Base-by-base conservation (phyloP, 768 basidiomycete genomes). In the Phlebiopsis flavidoalba region DNA sequence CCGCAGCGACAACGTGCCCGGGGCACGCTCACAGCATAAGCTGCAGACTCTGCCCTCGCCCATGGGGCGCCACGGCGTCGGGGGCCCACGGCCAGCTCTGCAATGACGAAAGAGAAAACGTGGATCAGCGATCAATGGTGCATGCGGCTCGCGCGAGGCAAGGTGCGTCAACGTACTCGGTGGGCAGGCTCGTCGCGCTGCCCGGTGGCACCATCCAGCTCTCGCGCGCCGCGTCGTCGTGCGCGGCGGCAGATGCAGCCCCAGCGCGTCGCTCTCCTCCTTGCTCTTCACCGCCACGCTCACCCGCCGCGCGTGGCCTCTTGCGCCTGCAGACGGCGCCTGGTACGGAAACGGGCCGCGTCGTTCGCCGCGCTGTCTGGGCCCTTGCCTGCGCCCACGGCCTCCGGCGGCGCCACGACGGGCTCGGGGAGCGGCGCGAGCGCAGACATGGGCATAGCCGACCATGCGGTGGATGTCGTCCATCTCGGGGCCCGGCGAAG, bases 261-360 rank as follows among this genome's bases (percentile, higher is more conserved):
- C 53, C 36, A 14, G 15, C 48, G 57, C 66, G 46, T 69, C 70
- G 7, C 62, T 37, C 40, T 69, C 66, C 45, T 69, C 69, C 61
- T 62, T 69, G 63, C 72, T 73, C 67, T 73, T 76, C 66, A 76
- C 59, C 46, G 68, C 61, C 60, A 78, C 72, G 59, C 74, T 79
- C 61, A 78, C 69, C 14, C 78, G 75, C 31, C 73, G 71, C 12
- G 74, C 72, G 45, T 79, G 77, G 5, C 78, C 77, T n/a, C 62
- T 69, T 60, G 73, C 71, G 46, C 66, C 59, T 55, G 67, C 69
- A 57, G 67, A 69, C 21, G 70, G 72, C 22, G 75, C 72, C 8
- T 64, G 65, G 63, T 75, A 75, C 12, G 77, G 69, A 53, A 71
- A 64, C 46, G 65, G 65, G n/a, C n/a, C n/a, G n/a, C n/a, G n/a